phyloP scores from a whole-genome alignment of 257 asterid genomes.

The Leptodermis oblonga region DNA sequence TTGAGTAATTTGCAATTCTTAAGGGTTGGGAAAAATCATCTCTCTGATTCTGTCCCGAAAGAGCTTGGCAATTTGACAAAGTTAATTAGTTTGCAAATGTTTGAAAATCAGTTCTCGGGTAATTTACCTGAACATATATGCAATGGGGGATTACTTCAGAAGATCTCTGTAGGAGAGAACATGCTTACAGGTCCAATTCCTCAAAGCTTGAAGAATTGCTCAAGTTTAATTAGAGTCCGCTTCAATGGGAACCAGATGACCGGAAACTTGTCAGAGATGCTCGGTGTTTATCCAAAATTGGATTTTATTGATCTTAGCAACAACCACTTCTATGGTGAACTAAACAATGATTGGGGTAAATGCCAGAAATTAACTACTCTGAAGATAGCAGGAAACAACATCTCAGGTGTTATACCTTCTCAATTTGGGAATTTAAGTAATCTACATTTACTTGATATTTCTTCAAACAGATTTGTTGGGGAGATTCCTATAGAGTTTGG shows the following conservation, averaged over 20 bases:
- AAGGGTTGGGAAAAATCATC: neutral
- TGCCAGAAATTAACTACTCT: neutral
- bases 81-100: neutral
- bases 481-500: neutral
- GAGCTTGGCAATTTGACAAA: neutral
- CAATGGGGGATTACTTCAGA: neutral
- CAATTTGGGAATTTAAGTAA: slow-evolving; percentile 4
- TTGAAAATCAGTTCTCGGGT: neutral
- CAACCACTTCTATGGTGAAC: slow-evolving; percentile 1
- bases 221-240: neutral
- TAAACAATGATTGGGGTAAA: neutral
- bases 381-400: neutral
- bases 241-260: neutral
- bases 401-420: neutral
- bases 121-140: neutral
- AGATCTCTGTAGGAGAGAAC: neutral
- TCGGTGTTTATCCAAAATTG: neutral
- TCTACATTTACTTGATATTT: neutral
- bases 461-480: neutral
- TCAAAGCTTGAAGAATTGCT: slow-evolving; percentile 1
- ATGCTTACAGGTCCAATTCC: neutral
- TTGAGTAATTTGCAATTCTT: neutral
- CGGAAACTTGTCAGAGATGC: slow-evolving; percentile 1
- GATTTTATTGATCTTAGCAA: neutral
- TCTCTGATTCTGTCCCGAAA: neutral